A percentile compares a stretch with the other conserved stretches of the same genome.
Conservation (phyloP, 306 rosid species). For the Trichosanthes truncata region DNA sequence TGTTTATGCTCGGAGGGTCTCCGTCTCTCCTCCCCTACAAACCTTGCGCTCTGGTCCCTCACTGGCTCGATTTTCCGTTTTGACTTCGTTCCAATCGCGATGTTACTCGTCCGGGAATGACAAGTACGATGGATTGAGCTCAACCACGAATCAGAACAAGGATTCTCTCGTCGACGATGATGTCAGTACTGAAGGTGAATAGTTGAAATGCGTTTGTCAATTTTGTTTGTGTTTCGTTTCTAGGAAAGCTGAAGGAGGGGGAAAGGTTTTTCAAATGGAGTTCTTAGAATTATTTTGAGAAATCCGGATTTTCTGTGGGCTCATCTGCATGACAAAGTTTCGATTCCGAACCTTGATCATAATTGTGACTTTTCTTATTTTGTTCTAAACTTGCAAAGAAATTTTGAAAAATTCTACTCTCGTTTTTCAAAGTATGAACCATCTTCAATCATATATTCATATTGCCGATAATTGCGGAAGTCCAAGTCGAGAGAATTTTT, state of each 20-base stretch:
- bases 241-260: background rate
- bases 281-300: background rate
- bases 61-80: constrained; percentile 13
- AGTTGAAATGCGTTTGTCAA: background rate
- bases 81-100: constrained; percentile 21
- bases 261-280: background rate
- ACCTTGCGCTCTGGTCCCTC: constrained; percentile 1
- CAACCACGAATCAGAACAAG: background rate
- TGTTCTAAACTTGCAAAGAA: background rate
- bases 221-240: background rate
- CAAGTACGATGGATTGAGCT: background rate
- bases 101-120: constrained; percentile 33
- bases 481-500: no score
- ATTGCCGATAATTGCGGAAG: background rate
- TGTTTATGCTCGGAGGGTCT: constrained; percentile 21
- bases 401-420: background rate
- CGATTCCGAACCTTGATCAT: background rate
- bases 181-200: constrained; percentile 17
- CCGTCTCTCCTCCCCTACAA: constrained; percentile 12
- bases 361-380: background rate
- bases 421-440: background rate
- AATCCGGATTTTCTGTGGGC: background rate
- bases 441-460: background rate
- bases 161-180: constrained; percentile 14
- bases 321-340: background rate